phyloP scores from a whole-genome alignment of 2,329 filamentous ascomycete species.

The Phialophora chinensis region DNA sequence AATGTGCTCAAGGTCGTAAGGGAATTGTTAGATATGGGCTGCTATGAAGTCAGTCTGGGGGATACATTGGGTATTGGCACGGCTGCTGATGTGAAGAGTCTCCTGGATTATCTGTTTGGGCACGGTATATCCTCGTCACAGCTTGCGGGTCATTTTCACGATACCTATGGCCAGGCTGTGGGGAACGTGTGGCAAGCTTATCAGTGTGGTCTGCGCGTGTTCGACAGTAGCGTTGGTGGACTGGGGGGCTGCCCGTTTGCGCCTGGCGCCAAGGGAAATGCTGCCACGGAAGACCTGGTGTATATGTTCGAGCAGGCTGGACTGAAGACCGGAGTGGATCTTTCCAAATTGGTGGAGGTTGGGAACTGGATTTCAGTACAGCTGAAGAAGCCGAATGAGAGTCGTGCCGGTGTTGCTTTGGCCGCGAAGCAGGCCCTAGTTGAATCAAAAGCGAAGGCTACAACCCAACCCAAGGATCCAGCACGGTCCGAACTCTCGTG shows the following conservation, averaged over 20 bases:
- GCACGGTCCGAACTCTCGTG: constrained; percentile 27
- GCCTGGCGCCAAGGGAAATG: constrained; percentile 84
- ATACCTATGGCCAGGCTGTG: constrained; percentile 85
- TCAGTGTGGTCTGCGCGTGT: constrained; percentile 76
- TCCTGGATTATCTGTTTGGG: constrained; percentile 44
- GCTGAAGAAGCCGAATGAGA: constrained; percentile 68
- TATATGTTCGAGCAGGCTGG: constrained; percentile 62
- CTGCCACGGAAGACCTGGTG: constrained; percentile 82
- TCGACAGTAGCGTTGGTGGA: constrained; percentile 80
- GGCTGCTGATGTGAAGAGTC: constrained; percentile 42
- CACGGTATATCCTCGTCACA: constrained; percentile 70
- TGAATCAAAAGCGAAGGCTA: neutral
- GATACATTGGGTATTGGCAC: constrained; percentile 93
- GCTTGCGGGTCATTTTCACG: constrained; percentile 84
- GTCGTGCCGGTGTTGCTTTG: constrained; percentile 68
- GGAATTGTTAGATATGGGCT: constrained; percentile 80
- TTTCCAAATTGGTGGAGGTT: constrained; percentile 67
- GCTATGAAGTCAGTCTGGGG: constrained; percentile 86
- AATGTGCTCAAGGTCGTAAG: constrained; percentile 58
- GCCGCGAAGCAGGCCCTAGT: constrained; percentile 19
- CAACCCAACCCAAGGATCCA: neutral
- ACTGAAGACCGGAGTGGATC: constrained; percentile 60
- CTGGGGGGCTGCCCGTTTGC: constrained; percentile 85
- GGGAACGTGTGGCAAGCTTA: constrained; percentile 79
- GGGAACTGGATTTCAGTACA: constrained; percentile 73